Conservation (phyloP, 2,329 filamentous ascomycete genomes). For the Furcasterigmium sp. region DNA sequence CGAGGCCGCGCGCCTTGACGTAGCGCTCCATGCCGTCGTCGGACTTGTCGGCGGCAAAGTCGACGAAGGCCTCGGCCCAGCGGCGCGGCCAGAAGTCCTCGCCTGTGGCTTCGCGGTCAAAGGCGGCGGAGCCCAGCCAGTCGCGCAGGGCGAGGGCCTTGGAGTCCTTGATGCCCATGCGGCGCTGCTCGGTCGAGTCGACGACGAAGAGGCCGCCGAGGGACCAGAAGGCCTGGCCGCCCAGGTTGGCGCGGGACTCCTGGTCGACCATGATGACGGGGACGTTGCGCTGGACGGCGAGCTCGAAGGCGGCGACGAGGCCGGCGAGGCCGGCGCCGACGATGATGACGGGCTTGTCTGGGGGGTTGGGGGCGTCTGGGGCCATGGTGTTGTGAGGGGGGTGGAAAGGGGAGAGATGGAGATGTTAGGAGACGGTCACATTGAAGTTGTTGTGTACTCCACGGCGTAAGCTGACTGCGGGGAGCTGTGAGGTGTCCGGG, state of each 20-base stretch:
- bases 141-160: slow-evolving; percentile 52
- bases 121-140: slow-evolving; percentile 52
- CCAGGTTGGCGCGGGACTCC: slow-evolving; percentile 50
- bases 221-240: slow-evolving; percentile 61
- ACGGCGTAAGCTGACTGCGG: too few species aligned
- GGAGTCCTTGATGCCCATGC: slow-evolving; percentile 53
- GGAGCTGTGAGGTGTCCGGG: too few species aligned
- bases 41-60: slow-evolving; percentile 55
- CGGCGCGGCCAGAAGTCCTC: slow-evolving; percentile 53
- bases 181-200: slow-evolving; percentile 50
- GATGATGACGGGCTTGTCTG: slow-evolving; percentile 42
- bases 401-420: background rate
- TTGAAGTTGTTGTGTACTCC: too few species aligned
- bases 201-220: slow-evolving; percentile 58
- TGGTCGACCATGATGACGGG: slow-evolving; percentile 51
- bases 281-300: slow-evolving; percentile 40
- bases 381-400: background rate
- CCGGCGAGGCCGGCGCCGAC: slow-evolving; percentile 53
- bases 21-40: slow-evolving; percentile 53
- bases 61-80: slow-evolving; percentile 60
- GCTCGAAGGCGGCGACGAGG: slow-evolving; percentile 55
- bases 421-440: too few species aligned
- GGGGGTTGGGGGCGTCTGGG: background rate
- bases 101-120: slow-evolving; percentile 42
- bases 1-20: slow-evolving; percentile 45